Conservation (phyloP, 2,329 filamentous ascomycete genomes). For the Anthostomella pinea region DNA sequence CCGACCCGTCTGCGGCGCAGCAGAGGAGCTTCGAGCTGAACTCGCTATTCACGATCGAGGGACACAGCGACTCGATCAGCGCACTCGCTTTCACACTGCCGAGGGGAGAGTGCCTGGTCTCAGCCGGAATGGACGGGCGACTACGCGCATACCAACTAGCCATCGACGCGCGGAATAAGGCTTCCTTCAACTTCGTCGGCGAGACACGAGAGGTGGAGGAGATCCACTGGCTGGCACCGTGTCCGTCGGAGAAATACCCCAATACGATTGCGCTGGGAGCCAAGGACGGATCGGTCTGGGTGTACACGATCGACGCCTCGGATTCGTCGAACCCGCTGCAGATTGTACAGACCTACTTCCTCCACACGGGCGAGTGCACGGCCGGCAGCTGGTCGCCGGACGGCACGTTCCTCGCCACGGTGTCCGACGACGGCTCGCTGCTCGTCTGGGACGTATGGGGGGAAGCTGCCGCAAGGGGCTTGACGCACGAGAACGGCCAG, state of each 20-base stretch:
- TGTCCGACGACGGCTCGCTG: constrained; percentile 82
- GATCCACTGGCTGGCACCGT: constrained; percentile 84
- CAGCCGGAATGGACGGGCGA: constrained; percentile 82
- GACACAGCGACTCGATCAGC: constrained; percentile 89
- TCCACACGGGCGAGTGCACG: constrained; percentile 82
- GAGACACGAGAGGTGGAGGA: constrained; percentile 90
- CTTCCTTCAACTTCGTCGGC: constrained; percentile 61
- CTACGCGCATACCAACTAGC: constrained; percentile 66
- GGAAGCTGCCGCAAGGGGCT: constrained; percentile 59
- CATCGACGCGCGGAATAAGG: constrained; percentile 44
- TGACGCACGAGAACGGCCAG: constrained; percentile 52
- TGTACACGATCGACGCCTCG: constrained; percentile 77
- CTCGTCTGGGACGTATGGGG: constrained; percentile 94
- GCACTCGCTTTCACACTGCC: constrained; percentile 81
- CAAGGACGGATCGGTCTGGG: constrained; percentile 90
- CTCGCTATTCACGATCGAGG: constrained; percentile 73
- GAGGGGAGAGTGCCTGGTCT: constrained; percentile 78
- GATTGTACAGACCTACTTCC: constrained; percentile 88
- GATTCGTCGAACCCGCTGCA: constrained; percentile 62
- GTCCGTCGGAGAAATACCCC: constrained; percentile 66
- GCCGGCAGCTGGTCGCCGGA: constrained; percentile 89
- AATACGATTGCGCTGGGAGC: constrained; percentile 87
- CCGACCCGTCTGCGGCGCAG: constrained; percentile 57
- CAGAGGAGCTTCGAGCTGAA: constrained; percentile 55
- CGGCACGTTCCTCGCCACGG: constrained; percentile 80